Evolutionary conservation across 2,329 filamentous ascomycete genomes (phyloP).

Genomic region (Nemania sp.): DNA sequence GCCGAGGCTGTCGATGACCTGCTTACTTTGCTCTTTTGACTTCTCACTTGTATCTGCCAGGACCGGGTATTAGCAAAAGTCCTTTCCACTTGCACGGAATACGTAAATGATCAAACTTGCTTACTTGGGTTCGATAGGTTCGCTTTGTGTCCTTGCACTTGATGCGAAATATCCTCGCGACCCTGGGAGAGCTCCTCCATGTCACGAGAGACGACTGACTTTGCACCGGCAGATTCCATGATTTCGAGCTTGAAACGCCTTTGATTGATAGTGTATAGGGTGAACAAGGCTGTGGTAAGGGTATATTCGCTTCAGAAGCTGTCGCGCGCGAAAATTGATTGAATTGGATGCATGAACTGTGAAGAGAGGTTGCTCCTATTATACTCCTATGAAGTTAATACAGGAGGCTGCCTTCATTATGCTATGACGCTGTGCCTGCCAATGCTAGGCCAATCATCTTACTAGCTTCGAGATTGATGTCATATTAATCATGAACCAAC

Average conservation of each 20-base stretch:
- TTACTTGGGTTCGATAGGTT: slow-evolving; percentile 52
- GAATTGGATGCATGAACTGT: too few relatives aligned
- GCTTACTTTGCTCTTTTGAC: slow-evolving; percentile 49
- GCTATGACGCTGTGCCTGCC: neutral
- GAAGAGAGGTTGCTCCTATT: too few relatives aligned
- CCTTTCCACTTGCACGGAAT: too few relatives aligned
- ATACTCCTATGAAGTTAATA: too few relatives aligned
- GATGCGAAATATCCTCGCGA: slow-evolving; percentile 34
- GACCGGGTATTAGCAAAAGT: neutral
- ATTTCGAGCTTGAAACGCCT: neutral
- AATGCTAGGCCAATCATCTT: slow-evolving; percentile 1
- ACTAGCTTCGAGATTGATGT: slow-evolving; percentile 25
- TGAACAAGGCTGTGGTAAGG: neutral
- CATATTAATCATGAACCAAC: slow-evolving; percentile 12
- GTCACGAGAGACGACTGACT: slow-evolving; percentile 46
- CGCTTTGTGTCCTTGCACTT: slow-evolving; percentile 48
- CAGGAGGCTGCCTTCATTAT: too few relatives aligned
- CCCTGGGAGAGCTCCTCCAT: slow-evolving; percentile 46
- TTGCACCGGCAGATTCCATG: slow-evolving; percentile 44
- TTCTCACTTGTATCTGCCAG: slow-evolving; percentile 46
- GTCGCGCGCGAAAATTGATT: too few relatives aligned
- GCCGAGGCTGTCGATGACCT: slow-evolving; percentile 47
- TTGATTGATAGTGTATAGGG: neutral
- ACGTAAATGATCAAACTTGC: neutral
- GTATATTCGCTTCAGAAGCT: neutral